phyloP scores from a whole-genome alignment of 306 rosid species.

The Lathyrus oleraceus region DNA sequence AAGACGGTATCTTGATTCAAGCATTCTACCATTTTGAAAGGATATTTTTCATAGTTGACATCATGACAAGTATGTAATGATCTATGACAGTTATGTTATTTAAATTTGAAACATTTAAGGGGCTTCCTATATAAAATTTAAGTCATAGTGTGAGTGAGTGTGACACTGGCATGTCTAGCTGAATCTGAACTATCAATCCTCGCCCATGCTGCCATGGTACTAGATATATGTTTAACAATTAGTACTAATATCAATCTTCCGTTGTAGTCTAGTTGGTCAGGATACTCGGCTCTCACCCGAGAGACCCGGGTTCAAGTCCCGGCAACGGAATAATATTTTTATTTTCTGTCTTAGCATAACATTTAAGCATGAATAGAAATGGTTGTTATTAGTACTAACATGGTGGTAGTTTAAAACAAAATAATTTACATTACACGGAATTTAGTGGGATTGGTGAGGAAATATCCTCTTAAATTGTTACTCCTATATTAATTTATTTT shows the following conservation, averaged over 20 bases:
- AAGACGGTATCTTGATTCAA: too few relatives aligned
- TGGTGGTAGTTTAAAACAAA: too few relatives aligned
- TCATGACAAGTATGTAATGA: background rate
- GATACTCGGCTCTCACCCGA: slow-evolving; percentile 85
- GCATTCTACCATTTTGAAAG: background rate
- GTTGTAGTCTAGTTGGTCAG: slow-evolving; percentile 86
- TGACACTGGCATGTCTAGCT: slow-evolving; percentile 55
- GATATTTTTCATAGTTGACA: background rate
- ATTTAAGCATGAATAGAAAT: too few relatives aligned
- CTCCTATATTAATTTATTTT: too few relatives aligned
- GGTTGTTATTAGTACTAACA: too few relatives aligned
- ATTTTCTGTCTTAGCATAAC: too few relatives aligned
- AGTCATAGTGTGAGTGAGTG: slow-evolving; percentile 28
- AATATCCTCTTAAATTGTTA: too few relatives aligned
- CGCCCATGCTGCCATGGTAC: slow-evolving; percentile 57
- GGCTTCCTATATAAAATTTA: background rate
- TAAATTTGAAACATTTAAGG: background rate
- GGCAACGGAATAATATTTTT: slow-evolving; percentile 53
- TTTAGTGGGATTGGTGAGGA: too few relatives aligned
- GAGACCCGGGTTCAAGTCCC: slow-evolving; percentile 88
- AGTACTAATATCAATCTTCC: background rate
- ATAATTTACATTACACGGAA: too few relatives aligned
- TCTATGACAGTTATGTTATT: background rate
- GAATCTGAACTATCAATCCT: slow-evolving; percentile 53
- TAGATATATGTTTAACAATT: too few relatives aligned